Percentiles rank a stretch among this genome's conserved stretches.
Conservation (phyloP, 139 green algal species). For the Astrephomene gubernaculifera region DNA sequence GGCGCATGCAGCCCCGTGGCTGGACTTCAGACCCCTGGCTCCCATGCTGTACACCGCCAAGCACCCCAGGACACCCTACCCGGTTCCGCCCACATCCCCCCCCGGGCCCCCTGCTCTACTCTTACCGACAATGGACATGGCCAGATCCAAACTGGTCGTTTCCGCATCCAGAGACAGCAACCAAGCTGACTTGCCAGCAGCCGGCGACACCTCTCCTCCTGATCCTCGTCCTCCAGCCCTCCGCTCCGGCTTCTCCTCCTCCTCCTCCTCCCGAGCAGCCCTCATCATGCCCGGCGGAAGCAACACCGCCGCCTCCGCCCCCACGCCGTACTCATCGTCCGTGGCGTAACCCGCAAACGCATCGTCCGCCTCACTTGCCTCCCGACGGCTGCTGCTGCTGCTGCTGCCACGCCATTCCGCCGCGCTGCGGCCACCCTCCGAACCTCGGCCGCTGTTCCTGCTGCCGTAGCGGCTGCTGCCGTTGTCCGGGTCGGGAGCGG, state of each 20-base stretch:
- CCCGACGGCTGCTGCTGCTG: not conserved
- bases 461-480: not conserved
- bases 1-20: not conserved
- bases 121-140: slow-evolving; percentile 11
- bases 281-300: not conserved
- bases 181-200: not conserved
- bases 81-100: no score
- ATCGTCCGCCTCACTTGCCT: no score
- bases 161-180: not conserved
- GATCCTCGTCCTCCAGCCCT: no score
- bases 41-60: not conserved
- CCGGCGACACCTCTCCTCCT: no score
- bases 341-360: slow-evolving; percentile 18
- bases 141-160: not conserved
- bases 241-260: not conserved
- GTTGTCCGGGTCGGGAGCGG: not conserved
- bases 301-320: slow-evolving; percentile 7
- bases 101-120: no score
- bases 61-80: no score
- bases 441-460: not conserved
- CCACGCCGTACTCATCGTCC: slow-evolving; percentile 28
- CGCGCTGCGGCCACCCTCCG: no score
- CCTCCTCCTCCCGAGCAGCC: not conserved
- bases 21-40: not conserved
- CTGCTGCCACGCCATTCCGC: not conserved